These are phyloP conservation scores for Colletotrichum euphorbiae DNA, from an alignment of 2,329 filamentous ascomycete genomes.

Conservation along the genomic window DNA sequence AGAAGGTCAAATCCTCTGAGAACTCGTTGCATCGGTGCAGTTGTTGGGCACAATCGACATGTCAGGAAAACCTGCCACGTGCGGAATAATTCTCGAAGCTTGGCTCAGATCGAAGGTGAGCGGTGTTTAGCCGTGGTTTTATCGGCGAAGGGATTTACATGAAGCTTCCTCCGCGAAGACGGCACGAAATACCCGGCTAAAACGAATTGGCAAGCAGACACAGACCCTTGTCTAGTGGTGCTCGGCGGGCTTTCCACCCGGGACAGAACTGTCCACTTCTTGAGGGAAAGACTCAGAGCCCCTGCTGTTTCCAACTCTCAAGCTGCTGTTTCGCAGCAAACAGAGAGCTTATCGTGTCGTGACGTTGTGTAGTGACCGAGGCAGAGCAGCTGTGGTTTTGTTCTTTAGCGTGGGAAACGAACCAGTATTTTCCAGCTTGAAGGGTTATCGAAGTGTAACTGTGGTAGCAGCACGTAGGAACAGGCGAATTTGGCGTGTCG, in stretches of 20 bases:
- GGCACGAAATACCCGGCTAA: conserved; percentile 15
- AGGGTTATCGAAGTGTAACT: too few species aligned
- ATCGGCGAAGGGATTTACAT: not conserved
- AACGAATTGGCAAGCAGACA: not conserved
- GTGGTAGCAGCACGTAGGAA: too few species aligned
- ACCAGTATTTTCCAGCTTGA: too few species aligned
- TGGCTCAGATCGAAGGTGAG: conserved; percentile 8
- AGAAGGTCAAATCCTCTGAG: not conserved
- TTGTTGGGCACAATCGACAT: conserved; percentile 1
- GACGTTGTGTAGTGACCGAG: too few species aligned
- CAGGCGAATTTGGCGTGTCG: not conserved
- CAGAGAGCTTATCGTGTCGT: too few species aligned
- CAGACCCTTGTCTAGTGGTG: not conserved
- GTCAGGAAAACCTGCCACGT: not conserved
- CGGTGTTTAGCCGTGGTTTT: too few species aligned
- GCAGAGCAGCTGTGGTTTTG: too few species aligned
- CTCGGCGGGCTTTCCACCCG: not conserved
- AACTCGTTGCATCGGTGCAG: not conserved
- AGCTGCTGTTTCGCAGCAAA: conserved; percentile 42
- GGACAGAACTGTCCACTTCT: not conserved
- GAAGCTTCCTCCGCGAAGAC: conserved; percentile 5
- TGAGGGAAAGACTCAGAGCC: not conserved
- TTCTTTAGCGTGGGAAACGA: too few species aligned
- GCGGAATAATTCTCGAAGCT: conserved; percentile 28
- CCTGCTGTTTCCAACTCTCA: conserved; percentile 46